Percentiles rank a stretch among this genome's conserved stretches.
These are phyloP conservation scores for Beta vulgaris DNA, from an alignment of 148 eudicot genomes.

Conservation along the genomic window DNA sequence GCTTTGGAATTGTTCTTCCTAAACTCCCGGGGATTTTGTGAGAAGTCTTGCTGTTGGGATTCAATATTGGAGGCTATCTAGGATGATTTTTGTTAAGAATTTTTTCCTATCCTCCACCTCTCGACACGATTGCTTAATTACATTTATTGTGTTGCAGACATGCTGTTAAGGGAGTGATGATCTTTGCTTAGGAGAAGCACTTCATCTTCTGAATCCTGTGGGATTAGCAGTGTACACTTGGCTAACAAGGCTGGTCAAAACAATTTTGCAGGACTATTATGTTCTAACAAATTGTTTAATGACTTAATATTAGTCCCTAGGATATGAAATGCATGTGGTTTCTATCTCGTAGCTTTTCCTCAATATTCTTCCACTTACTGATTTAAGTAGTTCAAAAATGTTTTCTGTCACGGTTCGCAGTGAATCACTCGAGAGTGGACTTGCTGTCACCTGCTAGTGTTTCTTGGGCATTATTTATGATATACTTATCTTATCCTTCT, in stretches of 20 bases:
- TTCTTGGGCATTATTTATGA: not conserved
- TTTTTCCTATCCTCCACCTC: conserved; percentile 41
- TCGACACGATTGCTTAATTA: conserved; percentile 44
- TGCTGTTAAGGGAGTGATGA: conserved; percentile 68
- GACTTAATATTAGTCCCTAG: conserved; percentile 25
- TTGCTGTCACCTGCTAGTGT: conserved; percentile 1
- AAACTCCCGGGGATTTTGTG: conserved; percentile 37
- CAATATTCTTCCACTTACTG: not conserved
- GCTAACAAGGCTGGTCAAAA: conserved; percentile 37
- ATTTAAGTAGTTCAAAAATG: conserved; percentile 1
- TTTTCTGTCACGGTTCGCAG: not conserved
- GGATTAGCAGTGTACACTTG: conserved; percentile 47
- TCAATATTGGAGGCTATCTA: conserved; percentile 30
- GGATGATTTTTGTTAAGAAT: conserved; percentile 40
- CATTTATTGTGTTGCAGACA: conserved; percentile 72
- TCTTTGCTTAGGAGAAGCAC: conserved; percentile 60
- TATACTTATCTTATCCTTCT: not conserved
- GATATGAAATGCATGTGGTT: conserved; percentile 9
- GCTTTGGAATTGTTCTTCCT: conserved; percentile 47
- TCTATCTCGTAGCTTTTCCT: not conserved
- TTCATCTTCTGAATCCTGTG: conserved; percentile 54
- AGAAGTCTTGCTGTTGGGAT: conserved; percentile 39
- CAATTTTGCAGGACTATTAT: conserved; percentile 36
- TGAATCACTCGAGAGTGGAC: not conserved
- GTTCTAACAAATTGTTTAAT: conserved; percentile 13